Evolutionary conservation across 2,329 filamentous ascomycete genomes (phyloP).

Genomic region (Hypoxylon sp.): DNA sequence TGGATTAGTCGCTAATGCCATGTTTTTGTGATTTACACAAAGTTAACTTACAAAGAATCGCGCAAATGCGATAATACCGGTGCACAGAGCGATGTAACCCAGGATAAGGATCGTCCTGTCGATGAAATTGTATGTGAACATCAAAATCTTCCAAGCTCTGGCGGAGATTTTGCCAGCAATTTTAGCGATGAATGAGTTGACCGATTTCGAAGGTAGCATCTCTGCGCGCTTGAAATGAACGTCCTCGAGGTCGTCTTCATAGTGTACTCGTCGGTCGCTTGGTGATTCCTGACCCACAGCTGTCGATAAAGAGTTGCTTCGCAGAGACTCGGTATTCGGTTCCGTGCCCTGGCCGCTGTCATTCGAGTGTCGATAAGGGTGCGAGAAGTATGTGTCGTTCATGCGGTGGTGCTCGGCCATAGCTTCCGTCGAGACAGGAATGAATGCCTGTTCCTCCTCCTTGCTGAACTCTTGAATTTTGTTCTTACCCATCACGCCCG

Average conservation of each 20-base stretch:
- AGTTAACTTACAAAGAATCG: constrained; percentile 82
- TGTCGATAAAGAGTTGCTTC: constrained; percentile 75
- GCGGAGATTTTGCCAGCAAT: constrained; percentile 70
- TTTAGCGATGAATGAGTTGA: constrained; percentile 67
- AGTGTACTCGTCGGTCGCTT: constrained; percentile 62
- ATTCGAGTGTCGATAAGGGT: constrained; percentile 71
- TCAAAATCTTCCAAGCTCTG: constrained; percentile 70
- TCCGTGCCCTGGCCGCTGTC: constrained; percentile 84
- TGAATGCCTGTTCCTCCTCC: constrained; percentile 71
- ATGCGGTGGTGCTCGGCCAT: constrained; percentile 67
- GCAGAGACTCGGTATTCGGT: constrained; percentile 75
- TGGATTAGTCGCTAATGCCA: constrained; percentile 23
- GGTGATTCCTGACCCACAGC: constrained; percentile 63
- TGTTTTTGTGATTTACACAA: constrained; percentile 6
- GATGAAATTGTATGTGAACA: constrained; percentile 74
- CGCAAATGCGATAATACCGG: constrained; percentile 82
- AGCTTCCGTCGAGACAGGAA: constrained; percentile 71
- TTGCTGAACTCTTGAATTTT: constrained; percentile 35
- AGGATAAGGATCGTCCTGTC: constrained; percentile 84
- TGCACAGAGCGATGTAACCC: constrained; percentile 79
- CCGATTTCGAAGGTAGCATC: constrained; percentile 61
- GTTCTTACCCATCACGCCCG: constrained; percentile 58
- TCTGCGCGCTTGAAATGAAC: constrained; percentile 60
- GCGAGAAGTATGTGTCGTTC: constrained; percentile 55
- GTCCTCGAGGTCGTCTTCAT: constrained; percentile 63